phyloP scores from a whole-genome alignment of 2,329 filamentous ascomycete species.

The Neophaeococcomyces mojaviensis region DNA sequence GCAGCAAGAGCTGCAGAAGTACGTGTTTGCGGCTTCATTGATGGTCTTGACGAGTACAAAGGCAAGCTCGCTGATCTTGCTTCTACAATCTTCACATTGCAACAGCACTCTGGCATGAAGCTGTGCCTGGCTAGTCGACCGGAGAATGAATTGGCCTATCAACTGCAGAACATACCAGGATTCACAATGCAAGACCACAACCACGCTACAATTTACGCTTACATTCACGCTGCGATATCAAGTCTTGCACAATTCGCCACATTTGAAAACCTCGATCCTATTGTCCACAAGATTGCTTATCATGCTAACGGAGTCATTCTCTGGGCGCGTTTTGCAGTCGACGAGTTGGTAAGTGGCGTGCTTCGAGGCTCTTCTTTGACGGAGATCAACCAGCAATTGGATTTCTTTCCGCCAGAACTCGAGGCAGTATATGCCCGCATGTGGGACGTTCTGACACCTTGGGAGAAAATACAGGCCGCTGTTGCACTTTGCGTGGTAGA shows the following conservation, averaged over 20 bases:
- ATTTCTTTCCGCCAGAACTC: slow-evolving; percentile 1
- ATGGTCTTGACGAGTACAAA: slow-evolving; percentile 1
- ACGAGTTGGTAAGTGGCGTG: background rate
- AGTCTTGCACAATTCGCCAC: background rate
- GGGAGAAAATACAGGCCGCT: background rate
- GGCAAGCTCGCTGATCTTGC: background rate
- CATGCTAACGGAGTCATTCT: slow-evolving; percentile 1
- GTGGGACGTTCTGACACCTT: background rate
- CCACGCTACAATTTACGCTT: background rate
- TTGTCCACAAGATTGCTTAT: background rate
- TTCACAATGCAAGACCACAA: slow-evolving; percentile 1
- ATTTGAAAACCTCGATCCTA: background rate
- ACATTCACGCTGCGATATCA: background rate
- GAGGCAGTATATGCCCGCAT: slow-evolving; percentile 3
- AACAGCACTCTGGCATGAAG: background rate
- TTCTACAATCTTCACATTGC: background rate
- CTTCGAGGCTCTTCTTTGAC: background rate
- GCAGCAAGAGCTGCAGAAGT: background rate
- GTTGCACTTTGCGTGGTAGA: background rate
- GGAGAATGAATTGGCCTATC: background rate
- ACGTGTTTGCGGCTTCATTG: background rate
- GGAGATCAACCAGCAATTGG: background rate
- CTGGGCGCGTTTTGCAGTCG: slow-evolving; percentile 1
- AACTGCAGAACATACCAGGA: background rate
- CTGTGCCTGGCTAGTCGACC: slow-evolving; percentile 3